A percentile compares a stretch with the other conserved stretches of the same genome.
These are phyloP conservation scores for Capronia coronata DNA, from an alignment of 2,329 filamentous ascomycete genomes.

Conservation along the genomic window DNA sequence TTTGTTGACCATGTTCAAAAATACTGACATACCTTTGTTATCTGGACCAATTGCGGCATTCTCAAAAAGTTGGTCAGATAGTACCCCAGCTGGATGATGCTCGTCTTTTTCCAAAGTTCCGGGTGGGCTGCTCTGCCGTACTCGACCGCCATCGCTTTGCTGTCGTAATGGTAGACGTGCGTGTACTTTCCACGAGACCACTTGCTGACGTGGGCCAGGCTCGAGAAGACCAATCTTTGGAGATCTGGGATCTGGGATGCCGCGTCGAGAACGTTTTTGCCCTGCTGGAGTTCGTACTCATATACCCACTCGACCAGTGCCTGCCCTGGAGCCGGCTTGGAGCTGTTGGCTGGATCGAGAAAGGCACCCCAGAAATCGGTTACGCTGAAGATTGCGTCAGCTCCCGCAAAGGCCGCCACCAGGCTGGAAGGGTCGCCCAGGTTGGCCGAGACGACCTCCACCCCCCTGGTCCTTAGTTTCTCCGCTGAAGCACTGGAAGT, in stretches of 20 bases:
- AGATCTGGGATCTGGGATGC: slow-evolving; percentile 41
- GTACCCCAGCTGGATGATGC: slow-evolving; percentile 12
- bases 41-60: slow-evolving; percentile 5
- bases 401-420: slow-evolving; percentile 35
- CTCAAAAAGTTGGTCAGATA: slow-evolving; percentile 7
- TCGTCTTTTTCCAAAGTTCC: slow-evolving; percentile 45
- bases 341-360: slow-evolving; percentile 38
- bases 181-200: slow-evolving; percentile 43
- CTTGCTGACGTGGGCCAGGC: slow-evolving; percentile 44
- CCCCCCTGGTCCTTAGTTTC: slow-evolving; percentile 27
- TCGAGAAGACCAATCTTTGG: slow-evolving; percentile 47
- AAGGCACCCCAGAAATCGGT: slow-evolving; percentile 53
- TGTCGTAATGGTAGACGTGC: slow-evolving; percentile 50
- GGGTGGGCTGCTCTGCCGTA: slow-evolving; percentile 44
- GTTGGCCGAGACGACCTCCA: slow-evolving; percentile 31
- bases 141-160: slow-evolving; percentile 46
- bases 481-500: slow-evolving; percentile 27
- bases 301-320: slow-evolving; percentile 40
- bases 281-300: slow-evolving; percentile 46
- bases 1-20: not conserved
- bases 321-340: slow-evolving; percentile 9
- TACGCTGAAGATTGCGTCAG: slow-evolving; percentile 49
- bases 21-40: slow-evolving; percentile 8
- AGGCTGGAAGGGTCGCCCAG: slow-evolving; percentile 32
- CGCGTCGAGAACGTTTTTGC: slow-evolving; percentile 51